Conservation (phyloP, 257 asterid genomes). For the Solanum arcanum region DNA sequence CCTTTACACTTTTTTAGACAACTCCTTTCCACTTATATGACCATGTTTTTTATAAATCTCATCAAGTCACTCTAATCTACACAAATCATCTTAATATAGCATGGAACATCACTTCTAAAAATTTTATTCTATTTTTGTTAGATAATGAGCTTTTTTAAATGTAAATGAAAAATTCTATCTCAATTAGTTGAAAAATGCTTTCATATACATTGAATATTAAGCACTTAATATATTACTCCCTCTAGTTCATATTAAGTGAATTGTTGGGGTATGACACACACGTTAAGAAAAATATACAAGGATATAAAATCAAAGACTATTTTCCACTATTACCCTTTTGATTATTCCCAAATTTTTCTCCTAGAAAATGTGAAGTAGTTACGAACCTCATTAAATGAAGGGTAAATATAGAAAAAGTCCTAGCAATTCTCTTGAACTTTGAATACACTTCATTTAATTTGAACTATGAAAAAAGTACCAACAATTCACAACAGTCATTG, state of each 20-base stretch:
- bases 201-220: background rate
- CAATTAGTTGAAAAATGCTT: background rate
- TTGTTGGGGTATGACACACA: background rate
- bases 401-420: background rate
- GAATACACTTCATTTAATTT: background rate
- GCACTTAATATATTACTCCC: background rate
- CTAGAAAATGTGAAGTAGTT: background rate
- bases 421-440: background rate
- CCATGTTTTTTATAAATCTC: background rate
- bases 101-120: background rate
- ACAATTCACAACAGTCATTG: background rate
- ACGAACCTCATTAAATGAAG: background rate
- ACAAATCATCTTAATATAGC: background rate
- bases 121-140: background rate
- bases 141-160: background rate
- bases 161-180: background rate
- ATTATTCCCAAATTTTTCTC: background rate
- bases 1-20: background rate
- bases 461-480: background rate
- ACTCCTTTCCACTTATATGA: background rate
- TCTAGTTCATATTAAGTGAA: background rate
- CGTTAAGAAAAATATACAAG: background rate
- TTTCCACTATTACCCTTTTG: background rate
- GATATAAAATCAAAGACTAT: background rate
- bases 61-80: background rate